Base-by-base conservation (phyloP, 495 filamentous ascomycete genomes). In the Xylaria cubensis region DNA sequence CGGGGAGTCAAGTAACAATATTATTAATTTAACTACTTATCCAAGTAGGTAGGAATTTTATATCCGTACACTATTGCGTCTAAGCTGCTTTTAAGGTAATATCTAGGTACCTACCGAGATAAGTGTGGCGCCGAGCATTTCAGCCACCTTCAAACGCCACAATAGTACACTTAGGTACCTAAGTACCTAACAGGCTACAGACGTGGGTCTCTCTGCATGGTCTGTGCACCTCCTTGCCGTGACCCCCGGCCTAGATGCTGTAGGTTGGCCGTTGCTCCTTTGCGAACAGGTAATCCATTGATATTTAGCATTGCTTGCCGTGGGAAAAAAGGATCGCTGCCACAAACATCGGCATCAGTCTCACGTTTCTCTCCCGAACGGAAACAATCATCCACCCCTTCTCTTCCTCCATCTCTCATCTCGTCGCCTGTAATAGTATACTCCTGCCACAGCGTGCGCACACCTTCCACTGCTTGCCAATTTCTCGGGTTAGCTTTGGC, bases 281-380 rank as follows among this genome's bases (percentile, higher is more conserved):
- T 79, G 71, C 74, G 77, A 79, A 79, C 77, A 79, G 50, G 77
- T 79, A 79, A 72, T 73, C 77, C 73, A 71, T 79, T 76, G 73
- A 58, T 69, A 64, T 42, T 42, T 74, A 50, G 41, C 63, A 51
- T 71, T 50, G 53, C 56, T 69, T 61, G 44, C 34, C 15, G 64
- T 56, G 50, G 68, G 72, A 58, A 66, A 62, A 74, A 75, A 75
- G 75, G 77, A 76, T 75, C 74, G 70, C 63, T 72, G 67, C 74
- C 55, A 77, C 62, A 26, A 19, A 44, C 67, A 44, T 46, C 63
- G 70, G 58, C 73, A 71, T 73, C 73, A 70, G 72, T 21, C 66
- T 44, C 74, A 72, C 72, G 67, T 74, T 74, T 69, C 73, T 48
- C 39, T 59, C 58, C 74, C 67, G 58, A 72, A 55, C 74, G 64